Evolutionary conservation across 2,329 filamentous ascomycete genomes (phyloP), one percentile per base, ranked within the genome.

Genomic region (Trichoderma sp.): DNA sequence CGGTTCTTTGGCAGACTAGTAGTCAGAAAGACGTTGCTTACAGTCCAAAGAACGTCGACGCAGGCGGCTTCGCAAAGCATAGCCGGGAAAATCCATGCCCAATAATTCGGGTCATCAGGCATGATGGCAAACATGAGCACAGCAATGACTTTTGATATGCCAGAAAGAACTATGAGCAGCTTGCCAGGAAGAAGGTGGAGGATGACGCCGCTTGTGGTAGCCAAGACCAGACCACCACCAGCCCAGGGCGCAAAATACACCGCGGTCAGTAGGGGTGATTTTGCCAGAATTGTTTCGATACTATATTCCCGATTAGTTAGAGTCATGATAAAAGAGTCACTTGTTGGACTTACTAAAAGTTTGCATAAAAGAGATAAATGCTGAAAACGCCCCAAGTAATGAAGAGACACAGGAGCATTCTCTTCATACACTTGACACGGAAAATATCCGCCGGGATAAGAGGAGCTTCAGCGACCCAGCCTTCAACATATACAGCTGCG

Each of bases 11-110:
- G 88, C 65, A 92, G 78, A 18, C 84, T 87, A 0, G 89, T 92
- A 0, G 90, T 92, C 68, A 91, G 87, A 78, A 92, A 92, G 67
- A 92, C 86, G 73, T 90, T 92, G 36, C 89, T 86, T 3, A 92
- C 84, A 71, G 88, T 92, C 80, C 88, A 92, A 7, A 87, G 87
- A 58, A 92, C 85, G 75, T 93, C 91, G 70, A 92, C 89, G 4
- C 88, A 89, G 26, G 91, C 80, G 0, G 90, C 92, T 15, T 85
- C 86, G 71, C 86, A 87, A 7, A 89, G 80, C 87, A 88, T 88
- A 5, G 85, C 78, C 0, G 90, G 88, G 74, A 92, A 90, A 3
- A 90, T 84, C 77, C 85, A 92, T 0, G 87, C 85, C 90, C 90
- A 92, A 80, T 90, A 89, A 72, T 83, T 86, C 0, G 84, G 85